phyloP scores from a whole-genome alignment of 169 alveolate genomes.

The Fabrea salina region DNA sequence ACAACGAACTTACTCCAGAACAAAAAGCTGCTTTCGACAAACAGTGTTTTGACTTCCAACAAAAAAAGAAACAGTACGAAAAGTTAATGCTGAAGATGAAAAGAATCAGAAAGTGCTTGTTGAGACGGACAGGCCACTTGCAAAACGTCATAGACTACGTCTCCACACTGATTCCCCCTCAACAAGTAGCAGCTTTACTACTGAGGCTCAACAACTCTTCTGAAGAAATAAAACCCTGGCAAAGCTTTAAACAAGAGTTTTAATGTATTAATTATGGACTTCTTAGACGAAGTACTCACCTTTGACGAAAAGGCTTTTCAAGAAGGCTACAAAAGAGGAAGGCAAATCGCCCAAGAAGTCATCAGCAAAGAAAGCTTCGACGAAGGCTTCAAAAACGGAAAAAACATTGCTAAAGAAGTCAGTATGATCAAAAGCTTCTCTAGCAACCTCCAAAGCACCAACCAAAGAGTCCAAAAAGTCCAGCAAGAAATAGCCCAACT shows the following conservation, averaged over 20 bases:
- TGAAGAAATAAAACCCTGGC: not conserved
- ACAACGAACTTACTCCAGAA: not conserved
- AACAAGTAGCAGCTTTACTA: constrained; percentile 14
- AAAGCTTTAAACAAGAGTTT: not conserved
- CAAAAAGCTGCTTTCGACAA: not conserved
- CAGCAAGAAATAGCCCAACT: no score
- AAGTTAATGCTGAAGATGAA: not conserved
- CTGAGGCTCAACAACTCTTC: not conserved
- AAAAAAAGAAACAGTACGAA: not conserved
- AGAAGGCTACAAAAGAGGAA: not conserved
- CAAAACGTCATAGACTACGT: constrained; percentile 12
- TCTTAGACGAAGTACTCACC: not conserved
- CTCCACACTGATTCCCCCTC: not conserved
- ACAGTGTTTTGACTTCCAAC: not conserved
- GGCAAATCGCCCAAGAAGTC: not conserved
- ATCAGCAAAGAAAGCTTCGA: not conserved
- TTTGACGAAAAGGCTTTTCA: not conserved
- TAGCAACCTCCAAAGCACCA: no score
- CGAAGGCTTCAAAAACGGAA: not conserved
- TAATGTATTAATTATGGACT: not conserved
- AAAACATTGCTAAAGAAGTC: not conserved
- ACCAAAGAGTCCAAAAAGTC: no score
- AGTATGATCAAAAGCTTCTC: not conserved
- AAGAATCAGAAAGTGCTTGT: constrained; percentile 17
- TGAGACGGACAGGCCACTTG: constrained; percentile 23